Evolutionary conservation across 192 early-diverging fungal species (phyloP), one percentile per base, ranked within the genome.

Genomic region (Backusella mclennaniae): DNA sequence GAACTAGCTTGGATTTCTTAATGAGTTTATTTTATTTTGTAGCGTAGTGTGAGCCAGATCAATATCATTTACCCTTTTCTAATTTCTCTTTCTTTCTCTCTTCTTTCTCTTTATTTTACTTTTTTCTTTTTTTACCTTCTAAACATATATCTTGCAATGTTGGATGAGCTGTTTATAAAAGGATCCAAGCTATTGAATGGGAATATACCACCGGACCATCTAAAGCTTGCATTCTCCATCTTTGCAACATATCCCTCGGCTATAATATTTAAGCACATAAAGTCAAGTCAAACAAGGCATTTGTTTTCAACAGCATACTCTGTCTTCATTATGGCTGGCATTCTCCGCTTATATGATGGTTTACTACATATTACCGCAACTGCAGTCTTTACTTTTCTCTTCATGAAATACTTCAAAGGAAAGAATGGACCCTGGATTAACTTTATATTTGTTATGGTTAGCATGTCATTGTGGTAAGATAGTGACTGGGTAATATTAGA

Each of bases 391-490:
- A 63, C 56, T 4, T 63, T 63, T 63, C 23, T 63, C 12, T 75
- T 94, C 21, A 88, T 91, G 78, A 76, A 79, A 0, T 56, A 69
- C 26, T 77, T 87, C 44, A 73, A 81, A 75, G 84, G 84, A 21
- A 74, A 79, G 19, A 63, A 63, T 63, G 56, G 56, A 14, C 83
- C 90, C 11, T 77, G 82, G 71, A 73, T 87, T 4, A 91, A 92
- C 41, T 92, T 92, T 75, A 69, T 88, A 6, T 76, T 83, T 19
- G 84, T 88, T 5, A 92, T 94, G 90, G 70, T 82, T 49, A 91
- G 92, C 80, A 86, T 94, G 87, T 84, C 84, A 81, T 84, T 80
- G 80, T 88, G 85, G 90, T 83, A 88, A 71, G 67, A 75, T 8
- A 21, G 46, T 49, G 46, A 49, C 17, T n/a, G 46, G 46, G 46